These are phyloP conservation scores for Acmispon strigosus DNA, from an alignment of 306 rosid species.

Conservation along the genomic window DNA sequence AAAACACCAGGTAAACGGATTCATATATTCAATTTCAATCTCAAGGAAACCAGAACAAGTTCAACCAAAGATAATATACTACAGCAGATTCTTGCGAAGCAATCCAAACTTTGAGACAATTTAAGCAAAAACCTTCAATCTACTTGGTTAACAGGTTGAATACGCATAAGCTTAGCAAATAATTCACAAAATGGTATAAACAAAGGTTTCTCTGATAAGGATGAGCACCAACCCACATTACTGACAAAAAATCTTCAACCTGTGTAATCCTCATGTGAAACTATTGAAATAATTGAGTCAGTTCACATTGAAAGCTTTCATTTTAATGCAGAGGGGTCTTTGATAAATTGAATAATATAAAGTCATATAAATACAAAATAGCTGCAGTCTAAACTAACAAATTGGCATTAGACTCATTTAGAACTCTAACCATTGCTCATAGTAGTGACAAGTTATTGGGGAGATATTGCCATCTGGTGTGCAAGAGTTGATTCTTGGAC, in stretches of 20 bases:
- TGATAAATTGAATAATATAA: not conserved
- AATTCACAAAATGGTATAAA: not conserved
- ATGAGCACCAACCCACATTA: not conserved
- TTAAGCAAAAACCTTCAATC: not conserved
- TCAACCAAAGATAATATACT: not conserved
- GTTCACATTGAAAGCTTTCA: not conserved
- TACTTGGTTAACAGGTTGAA: not conserved
- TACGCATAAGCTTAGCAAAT: not conserved
- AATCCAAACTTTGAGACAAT: not conserved
- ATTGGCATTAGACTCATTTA: conserved; percentile 18
- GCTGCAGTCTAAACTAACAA: not conserved
- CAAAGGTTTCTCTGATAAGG: not conserved
- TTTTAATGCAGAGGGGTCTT: not conserved
- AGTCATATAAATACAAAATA: not conserved
- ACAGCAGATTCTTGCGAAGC: not conserved
- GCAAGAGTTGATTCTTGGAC: conserved; percentile 54
- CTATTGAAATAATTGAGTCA: not conserved
- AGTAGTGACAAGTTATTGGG: conserved; percentile 58
- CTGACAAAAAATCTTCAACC: not conserved
- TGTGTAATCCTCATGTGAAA: not conserved
- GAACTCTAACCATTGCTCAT: conserved; percentile 62
- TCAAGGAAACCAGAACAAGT: not conserved
- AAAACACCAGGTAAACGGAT: too few relatives aligned
- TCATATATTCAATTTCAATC: too few relatives aligned
- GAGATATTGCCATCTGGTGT: conserved; percentile 63